Evolutionary conservation across 495 filamentous ascomycete species (phyloP).

Genomic region (Neurospora tetrasperma): DNA sequence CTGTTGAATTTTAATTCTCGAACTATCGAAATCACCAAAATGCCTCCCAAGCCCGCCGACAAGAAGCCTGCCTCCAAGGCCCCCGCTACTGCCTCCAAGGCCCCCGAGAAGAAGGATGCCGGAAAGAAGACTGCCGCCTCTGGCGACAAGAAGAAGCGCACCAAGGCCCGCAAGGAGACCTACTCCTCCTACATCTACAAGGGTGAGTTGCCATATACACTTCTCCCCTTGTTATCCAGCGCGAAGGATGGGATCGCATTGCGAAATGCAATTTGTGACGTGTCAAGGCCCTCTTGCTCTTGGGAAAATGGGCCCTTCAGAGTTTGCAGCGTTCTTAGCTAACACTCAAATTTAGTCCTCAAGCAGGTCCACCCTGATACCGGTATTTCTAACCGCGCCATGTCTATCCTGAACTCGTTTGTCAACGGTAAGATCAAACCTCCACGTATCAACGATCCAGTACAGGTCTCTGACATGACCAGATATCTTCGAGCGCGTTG

Average conservation of each 20-base stretch:
- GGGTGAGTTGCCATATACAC: conserved; percentile 48
- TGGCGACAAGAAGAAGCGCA: conserved; percentile 99
- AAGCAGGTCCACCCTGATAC: conserved; percentile 99
- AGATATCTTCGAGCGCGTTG: conserved; percentile 99
- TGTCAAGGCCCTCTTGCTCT: not conserved
- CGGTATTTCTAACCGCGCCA: conserved; percentile 99
- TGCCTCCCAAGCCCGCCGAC: conserved; percentile 95
- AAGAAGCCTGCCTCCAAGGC: conserved; percentile 98
- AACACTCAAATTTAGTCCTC: conserved; percentile 53
- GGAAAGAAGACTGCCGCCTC: conserved; percentile 97
- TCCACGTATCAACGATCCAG: not conserved
- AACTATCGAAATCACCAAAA: conserved; percentile 43
- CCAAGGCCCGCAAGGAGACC: conserved; percentile 99
- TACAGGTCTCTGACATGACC: conserved; percentile 20
- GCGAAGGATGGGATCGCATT: not conserved
- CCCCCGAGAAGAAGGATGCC: conserved; percentile 96
- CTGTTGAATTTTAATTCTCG: conserved; percentile 22
- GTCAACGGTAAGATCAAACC: conserved; percentile 72
- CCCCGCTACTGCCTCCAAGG: conserved; percentile 61
- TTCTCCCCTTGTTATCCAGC: not conserved
- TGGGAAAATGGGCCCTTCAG: not conserved
- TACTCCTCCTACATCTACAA: conserved; percentile 99
- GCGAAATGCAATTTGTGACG: not conserved
- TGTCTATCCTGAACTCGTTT: conserved; percentile 99
- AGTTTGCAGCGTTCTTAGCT: conserved; percentile 1